Percentiles rank a stretch among this genome's conserved stretches.
Conservation (phyloP, 1,284 basidiomycete species). For the Microbotryum silenes-acaulis region DNA sequence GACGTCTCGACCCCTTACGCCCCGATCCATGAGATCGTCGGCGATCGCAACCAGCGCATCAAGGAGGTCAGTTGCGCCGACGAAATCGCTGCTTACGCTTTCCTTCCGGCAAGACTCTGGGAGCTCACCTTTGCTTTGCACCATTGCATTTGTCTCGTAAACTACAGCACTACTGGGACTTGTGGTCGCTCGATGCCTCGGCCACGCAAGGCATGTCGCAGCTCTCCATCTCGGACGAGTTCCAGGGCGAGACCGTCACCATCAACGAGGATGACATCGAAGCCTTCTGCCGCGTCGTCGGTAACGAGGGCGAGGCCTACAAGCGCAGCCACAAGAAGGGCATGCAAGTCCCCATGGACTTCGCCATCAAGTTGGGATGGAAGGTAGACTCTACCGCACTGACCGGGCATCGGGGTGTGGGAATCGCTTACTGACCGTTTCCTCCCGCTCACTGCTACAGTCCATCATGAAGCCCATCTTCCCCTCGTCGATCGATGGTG, state of each 20-base stretch:
- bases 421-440: neutral
- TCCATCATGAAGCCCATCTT: slow-evolving; percentile 96
- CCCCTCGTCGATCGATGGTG: slow-evolving; percentile 82
- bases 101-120: slow-evolving; percentile 4
- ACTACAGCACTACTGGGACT: slow-evolving; percentile 60
- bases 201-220: slow-evolving; percentile 18
- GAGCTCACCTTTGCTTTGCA: neutral
- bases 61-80: slow-evolving; percentile 49
- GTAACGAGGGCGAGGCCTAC: slow-evolving; percentile 86
- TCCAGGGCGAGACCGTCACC: slow-evolving; percentile 72
- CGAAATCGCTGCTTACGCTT: slow-evolving; percentile 50
- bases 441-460: slow-evolving; percentile 43
- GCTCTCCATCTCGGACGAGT: slow-evolving; percentile 67
- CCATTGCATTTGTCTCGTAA: neutral
- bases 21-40: slow-evolving; percentile 84
- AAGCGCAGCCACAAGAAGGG: slow-evolving; percentile 61
- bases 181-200: slow-evolving; percentile 77
- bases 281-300: slow-evolving; percentile 85
- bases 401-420: neutral
- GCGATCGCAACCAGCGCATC: slow-evolving; percentile 81
- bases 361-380: slow-evolving; percentile 96
- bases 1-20: slow-evolving; percentile 81
- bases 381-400: slow-evolving; percentile 53
- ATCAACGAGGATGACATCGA: slow-evolving; percentile 71
- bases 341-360: slow-evolving; percentile 77